Conservation (phyloP, 2,329 filamentous ascomycete genomes). For the Microsporum ferrugineum region DNA sequence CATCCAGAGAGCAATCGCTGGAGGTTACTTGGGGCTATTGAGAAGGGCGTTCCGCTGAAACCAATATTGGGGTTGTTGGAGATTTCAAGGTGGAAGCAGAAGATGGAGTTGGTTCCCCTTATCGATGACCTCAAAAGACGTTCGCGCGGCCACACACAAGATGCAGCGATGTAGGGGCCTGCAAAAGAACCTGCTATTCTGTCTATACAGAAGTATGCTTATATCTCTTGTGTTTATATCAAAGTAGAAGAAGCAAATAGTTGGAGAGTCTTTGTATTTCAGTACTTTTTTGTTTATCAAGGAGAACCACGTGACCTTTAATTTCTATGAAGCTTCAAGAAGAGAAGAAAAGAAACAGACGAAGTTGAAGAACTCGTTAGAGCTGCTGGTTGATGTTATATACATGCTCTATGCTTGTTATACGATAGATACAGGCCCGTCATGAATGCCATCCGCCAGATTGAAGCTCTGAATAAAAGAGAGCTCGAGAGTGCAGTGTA, state of each 20-base stretch:
- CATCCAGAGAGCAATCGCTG: background rate
- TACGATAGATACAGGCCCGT: background rate
- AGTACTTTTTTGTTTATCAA: background rate
- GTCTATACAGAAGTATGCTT: background rate
- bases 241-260: background rate
- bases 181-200: background rate
- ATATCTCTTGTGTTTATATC: background rate
- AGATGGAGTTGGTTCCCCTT: background rate
- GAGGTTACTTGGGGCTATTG: background rate
- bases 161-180: background rate
- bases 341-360: background rate
- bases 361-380: background rate
- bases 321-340: background rate
- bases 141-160: background rate
- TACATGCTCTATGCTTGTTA: background rate
- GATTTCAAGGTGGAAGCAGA: background rate
- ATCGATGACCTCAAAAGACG: background rate
- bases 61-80: background rate
- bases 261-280: background rate
- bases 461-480: conserved; percentile 83
- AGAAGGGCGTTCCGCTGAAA: background rate
- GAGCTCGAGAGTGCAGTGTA: conserved; percentile 83
- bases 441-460: conserved; percentile 92
- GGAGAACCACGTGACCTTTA: background rate
- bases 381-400: background rate